Base-by-base conservation (phyloP, 2,329 filamentous ascomycete genomes). In the Fusarium foetens region DNA sequence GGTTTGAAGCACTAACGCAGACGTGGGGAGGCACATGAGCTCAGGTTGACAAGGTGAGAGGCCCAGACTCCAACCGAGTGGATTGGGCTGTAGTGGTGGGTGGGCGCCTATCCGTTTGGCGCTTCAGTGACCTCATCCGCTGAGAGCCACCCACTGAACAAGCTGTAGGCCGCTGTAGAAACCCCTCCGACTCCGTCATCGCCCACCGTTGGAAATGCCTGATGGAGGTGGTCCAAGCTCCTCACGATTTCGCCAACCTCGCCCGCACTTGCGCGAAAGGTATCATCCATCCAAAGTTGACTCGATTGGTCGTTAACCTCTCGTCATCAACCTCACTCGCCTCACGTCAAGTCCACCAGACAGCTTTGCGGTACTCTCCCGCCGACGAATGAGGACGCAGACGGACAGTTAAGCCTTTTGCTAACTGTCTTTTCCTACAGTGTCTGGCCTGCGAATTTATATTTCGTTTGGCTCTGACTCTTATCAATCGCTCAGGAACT, bases 201-300 rank as follows among this genome's bases (percentile, higher is more conserved):
- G 66, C 46, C 55, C 49, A 66, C 63, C 36, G 46, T 57, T 61
- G 27, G 42, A 55, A 61, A 65, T 65, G 49, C 54, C 61, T 70
- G 71, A 69, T 66, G 70, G 58, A 21, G 62, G 62, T 77, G 75
- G 75, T 75, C 75, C 73, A 77, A 77, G 75, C 75, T 77, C 73
- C 74, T 42, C 8, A 70, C 43, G 58, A 75, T 73, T 75, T 73
- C 71, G 68, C 75, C 75, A 77, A 77, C 73, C 53, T 76, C 72
- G 63, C 71, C 74, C 63, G 66, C 67, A 69, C 70, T 70, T 65
- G 60, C 54, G 58, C 52, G 23, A 23, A 58, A 43, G 41, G 60
- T 74, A 77, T 77, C 68, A 75, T 76, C 68, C 38, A 66, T 59
- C 27, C 60, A 54, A 73, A 76, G 59, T 73, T 57, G 61, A 58